phyloP scores from a whole-genome alignment of 176 grass and related monocot species.

The Canna indica region DNA sequence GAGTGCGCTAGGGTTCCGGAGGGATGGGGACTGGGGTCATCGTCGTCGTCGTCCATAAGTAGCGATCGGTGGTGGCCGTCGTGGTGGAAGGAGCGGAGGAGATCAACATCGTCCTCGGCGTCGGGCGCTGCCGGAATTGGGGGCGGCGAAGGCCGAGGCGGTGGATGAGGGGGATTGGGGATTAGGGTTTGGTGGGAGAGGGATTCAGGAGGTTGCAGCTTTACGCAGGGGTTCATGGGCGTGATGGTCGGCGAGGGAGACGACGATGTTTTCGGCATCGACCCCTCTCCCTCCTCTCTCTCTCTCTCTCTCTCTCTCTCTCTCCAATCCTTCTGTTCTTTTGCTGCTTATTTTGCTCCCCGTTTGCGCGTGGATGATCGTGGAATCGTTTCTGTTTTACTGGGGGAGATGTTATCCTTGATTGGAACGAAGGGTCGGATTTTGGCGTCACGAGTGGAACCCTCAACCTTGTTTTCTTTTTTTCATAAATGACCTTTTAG shows the following conservation, averaged over 20 bases:
- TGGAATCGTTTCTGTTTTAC: not conserved
- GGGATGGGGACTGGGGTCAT: not conserved
- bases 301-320: slow-evolving; percentile 8
- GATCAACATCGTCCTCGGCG: slow-evolving; percentile 5
- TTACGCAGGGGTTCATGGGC: slow-evolving; percentile 22
- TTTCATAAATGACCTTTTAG: not conserved
- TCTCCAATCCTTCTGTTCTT: not conserved
- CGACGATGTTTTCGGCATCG: slow-evolving; percentile 28
- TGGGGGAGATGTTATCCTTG: not conserved
- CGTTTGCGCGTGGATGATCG: not conserved
- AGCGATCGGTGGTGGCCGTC: slow-evolving; percentile 22
- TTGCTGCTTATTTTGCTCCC: not conserved
- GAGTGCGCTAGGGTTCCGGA: not conserved
- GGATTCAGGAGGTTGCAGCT: slow-evolving; percentile 45
- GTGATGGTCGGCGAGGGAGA: slow-evolving; percentile 11
- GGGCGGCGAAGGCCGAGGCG: not conserved
- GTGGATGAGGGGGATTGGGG: not conserved
- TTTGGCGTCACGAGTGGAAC: not conserved
- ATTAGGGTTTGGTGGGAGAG: not conserved
- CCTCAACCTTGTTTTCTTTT: too few relatives aligned
- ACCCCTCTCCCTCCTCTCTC: slow-evolving; percentile 22
- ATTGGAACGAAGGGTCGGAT: not conserved
- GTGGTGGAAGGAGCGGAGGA: slow-evolving; percentile 30
- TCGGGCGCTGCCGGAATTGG: not conserved
- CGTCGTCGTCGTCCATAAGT: not conserved